Evolutionary conservation across 305 asterid genomes (phyloP), one percentile per base, ranked within the genome.

Genomic region (Euphrasia arctica): DNA sequence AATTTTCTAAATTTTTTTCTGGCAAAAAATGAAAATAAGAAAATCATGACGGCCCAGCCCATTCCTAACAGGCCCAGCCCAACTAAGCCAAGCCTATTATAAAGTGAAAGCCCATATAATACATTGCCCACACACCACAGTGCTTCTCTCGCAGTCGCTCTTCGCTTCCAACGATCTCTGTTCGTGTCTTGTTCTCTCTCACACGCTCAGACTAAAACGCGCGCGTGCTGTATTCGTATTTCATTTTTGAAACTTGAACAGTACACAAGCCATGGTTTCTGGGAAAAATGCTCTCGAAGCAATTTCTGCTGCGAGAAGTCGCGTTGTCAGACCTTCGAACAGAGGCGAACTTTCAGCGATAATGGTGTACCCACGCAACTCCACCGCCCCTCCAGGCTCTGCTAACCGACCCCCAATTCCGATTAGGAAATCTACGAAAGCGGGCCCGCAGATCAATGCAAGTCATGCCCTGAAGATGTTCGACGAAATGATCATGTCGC

Each of bases 401-500:
- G 25, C 55, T 22, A 34, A 50, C 34, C 63, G 64, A 49, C 50
- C 75, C 4, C 69, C 60, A 27, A 12, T 13, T 48, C 75, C 80
- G 39, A 73, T 51, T 51, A 61, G 51, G 34, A 69, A 69, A 15
- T 66, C 66, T 60, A 73, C 48, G 5, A 72, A 56, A 32, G 69
- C n/a, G 0, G 34, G 54, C 66, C 60, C 61, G 45, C 67, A 63
- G 63, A 56, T 70, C 64, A 59, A 58, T 68, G 43, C 59, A 15
- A 52, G 7, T 8, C 79, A 78, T 54, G 83, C 86, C 1, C 34
- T 75, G 4, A 48, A 31, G 27, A 65, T 71, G 54, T 85, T 85
- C 71, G 31, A 82, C 7, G 52, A 57, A 60, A 80, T 90, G 91
- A 72, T 87, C 56, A 67, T 60, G 25, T 69, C 73, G 79, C 70